These are phyloP conservation scores for Cryphonectria nitschkei DNA, from an alignment of 2,329 filamentous ascomycete genomes.

Conservation along the genomic window DNA sequence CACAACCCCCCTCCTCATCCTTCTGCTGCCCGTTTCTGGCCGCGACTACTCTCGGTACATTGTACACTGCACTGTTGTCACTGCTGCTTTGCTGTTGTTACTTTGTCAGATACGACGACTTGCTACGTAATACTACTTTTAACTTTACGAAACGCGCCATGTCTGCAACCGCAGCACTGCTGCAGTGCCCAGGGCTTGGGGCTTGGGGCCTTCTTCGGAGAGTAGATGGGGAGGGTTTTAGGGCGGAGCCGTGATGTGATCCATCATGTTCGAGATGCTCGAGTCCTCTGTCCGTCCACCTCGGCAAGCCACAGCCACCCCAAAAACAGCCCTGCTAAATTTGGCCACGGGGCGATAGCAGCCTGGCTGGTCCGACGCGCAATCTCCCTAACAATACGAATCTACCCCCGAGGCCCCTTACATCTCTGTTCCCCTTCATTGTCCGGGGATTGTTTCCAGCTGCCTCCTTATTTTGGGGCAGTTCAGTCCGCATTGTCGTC, in stretches of 20 bases:
- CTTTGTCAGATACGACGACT: background rate
- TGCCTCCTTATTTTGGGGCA: slow-evolving; percentile 11
- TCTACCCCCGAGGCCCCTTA: background rate
- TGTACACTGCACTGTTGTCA: too few relatives aligned
- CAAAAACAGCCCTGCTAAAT: slow-evolving; percentile 14
- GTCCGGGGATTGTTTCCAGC: slow-evolving; percentile 4
- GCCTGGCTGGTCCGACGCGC: slow-evolving; percentile 5
- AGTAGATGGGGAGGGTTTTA: background rate
- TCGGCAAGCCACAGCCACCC: slow-evolving; percentile 12
- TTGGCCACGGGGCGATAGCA: slow-evolving; percentile 12
- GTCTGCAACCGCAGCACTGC: slow-evolving; percentile 1
- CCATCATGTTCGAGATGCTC: background rate
- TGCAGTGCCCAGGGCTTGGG: slow-evolving; percentile 8
- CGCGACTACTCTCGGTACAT: too few relatives aligned
- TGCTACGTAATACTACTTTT: background rate
- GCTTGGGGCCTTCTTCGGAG: background rate
- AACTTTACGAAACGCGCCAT: slow-evolving; percentile 1
- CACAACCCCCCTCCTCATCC: background rate
- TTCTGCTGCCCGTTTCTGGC: background rate
- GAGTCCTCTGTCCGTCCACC: background rate
- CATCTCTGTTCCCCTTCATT: background rate
- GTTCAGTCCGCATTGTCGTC: slow-evolving; percentile 12
- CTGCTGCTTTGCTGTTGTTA: background rate
- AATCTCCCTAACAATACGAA: slow-evolving; percentile 18
- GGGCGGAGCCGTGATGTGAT: background rate